Percentiles rank a stretch among this genome's conserved stretches.
Evolutionary conservation across 73 alveolate genomes (phyloP).

Genomic region (Tetrahymena borealis): DNA sequence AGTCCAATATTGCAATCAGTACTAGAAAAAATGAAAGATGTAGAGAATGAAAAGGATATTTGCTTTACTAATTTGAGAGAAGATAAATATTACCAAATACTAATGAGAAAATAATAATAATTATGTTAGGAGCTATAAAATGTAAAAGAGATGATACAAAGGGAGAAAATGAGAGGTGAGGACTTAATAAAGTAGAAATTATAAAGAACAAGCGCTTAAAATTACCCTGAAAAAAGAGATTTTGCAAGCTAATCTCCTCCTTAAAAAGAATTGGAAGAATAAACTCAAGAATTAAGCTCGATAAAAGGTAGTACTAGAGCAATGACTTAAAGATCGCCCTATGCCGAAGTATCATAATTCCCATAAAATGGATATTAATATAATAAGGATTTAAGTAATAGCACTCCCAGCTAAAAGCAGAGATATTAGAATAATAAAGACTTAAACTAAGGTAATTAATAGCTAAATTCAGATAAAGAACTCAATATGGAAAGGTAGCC

Average conservation of each 20-base stretch:
- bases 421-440: background rate
- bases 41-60: background rate
- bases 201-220: background rate
- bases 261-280: background rate
- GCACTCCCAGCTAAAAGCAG: background rate
- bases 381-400: background rate
- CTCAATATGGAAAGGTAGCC: background rate
- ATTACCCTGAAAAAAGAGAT: background rate
- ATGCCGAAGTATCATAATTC: background rate
- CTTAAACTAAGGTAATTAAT: background rate
- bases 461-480: background rate
- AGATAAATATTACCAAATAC: background rate
- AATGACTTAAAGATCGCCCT: background rate
- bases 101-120: background rate
- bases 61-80: background rate
- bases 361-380: background rate
- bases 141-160: background rate
- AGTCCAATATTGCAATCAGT: background rate
- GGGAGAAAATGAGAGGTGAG: background rate
- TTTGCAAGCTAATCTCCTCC: background rate
- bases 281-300: background rate
- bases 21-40: background rate
- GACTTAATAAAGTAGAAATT: background rate
- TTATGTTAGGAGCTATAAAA: background rate
- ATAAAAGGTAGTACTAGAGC: background rate